phyloP scores from a whole-genome alignment of 495 filamentous ascomycete species.

The Xylaria grammica region DNA sequence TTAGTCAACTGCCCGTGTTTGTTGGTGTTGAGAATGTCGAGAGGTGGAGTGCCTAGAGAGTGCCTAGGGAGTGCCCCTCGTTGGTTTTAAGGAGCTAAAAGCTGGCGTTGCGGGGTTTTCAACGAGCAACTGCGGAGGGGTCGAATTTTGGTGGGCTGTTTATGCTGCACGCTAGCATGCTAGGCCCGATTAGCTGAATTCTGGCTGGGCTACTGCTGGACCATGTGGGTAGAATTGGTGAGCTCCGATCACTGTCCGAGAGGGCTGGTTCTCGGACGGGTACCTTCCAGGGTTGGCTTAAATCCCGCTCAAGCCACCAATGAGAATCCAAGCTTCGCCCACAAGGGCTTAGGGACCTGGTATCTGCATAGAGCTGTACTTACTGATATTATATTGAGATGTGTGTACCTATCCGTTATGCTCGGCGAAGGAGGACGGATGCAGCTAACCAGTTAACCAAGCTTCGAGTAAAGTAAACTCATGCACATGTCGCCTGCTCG shows the following conservation, averaged over 20 bases:
- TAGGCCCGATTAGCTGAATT: too few species aligned
- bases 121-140: too few species aligned
- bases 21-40: constrained; percentile 17
- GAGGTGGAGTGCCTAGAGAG: constrained; percentile 15
- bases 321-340: constrained; percentile 4
- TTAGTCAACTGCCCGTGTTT: not conserved
- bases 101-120: constrained; percentile 17
- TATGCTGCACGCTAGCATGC: too few species aligned
- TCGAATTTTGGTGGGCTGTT: constrained; percentile 10
- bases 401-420: not conserved
- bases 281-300: constrained; percentile 4
- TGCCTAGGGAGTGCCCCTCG: constrained; percentile 18
- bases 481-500: not conserved
- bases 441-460: not conserved
- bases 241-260: constrained; percentile 3
- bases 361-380: not conserved
- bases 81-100: constrained; percentile 18
- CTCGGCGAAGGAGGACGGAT: not conserved
- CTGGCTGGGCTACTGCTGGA: too few species aligned
- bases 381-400: not conserved
- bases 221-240: constrained; percentile 2
- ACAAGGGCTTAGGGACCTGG: not conserved
- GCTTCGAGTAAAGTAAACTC: not conserved
- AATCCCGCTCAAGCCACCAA: constrained; percentile 22
- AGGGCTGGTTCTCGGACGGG: too few species aligned